phyloP scores from a whole-genome alignment of 2,329 filamentous ascomycete species.

The Fusarium acutatum region DNA sequence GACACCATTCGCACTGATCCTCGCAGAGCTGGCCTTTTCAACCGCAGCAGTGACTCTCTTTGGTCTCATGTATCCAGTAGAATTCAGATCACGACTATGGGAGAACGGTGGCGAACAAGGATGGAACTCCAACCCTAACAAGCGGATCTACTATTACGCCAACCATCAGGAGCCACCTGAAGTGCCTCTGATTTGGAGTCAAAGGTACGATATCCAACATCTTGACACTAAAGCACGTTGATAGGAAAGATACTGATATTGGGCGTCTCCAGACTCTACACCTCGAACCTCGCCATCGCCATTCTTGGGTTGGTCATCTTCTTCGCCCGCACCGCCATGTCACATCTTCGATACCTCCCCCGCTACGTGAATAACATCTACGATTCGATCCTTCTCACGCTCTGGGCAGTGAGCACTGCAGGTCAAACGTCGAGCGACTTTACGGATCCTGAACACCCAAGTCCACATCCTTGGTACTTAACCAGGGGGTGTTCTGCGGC shows the following conservation, averaged over 20 bases:
- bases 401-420: conserved; percentile 41
- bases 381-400: conserved; percentile 39
- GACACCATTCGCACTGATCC: conserved; percentile 14
- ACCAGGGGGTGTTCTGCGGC: conserved; percentile 29
- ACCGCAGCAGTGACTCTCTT: conserved; percentile 27
- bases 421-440: conserved; percentile 38
- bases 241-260: background rate
- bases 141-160: conserved; percentile 44
- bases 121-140: conserved; percentile 44
- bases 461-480: conserved; percentile 42
- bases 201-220: conserved; percentile 28
- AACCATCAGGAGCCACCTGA: conserved; percentile 43
- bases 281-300: conserved; percentile 43
- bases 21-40: conserved; percentile 31
- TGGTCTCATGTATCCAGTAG: conserved; percentile 35
- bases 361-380: conserved; percentile 40
- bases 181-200: conserved; percentile 41
- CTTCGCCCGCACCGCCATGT: conserved; percentile 36
- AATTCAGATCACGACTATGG: conserved; percentile 39
- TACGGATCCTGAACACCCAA: conserved; percentile 37
- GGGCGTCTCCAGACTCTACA: conserved; percentile 32
- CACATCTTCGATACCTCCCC: conserved; percentile 35
- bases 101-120: conserved; percentile 41
- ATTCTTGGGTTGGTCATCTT: conserved; percentile 43
- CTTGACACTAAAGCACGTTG: rapidly evolving